A percentile compares a stretch with the other conserved stretches of the same genome.
Conservation (phyloP, 108 stramenopile genomes). For the Conticribra weissflogii region DNA sequence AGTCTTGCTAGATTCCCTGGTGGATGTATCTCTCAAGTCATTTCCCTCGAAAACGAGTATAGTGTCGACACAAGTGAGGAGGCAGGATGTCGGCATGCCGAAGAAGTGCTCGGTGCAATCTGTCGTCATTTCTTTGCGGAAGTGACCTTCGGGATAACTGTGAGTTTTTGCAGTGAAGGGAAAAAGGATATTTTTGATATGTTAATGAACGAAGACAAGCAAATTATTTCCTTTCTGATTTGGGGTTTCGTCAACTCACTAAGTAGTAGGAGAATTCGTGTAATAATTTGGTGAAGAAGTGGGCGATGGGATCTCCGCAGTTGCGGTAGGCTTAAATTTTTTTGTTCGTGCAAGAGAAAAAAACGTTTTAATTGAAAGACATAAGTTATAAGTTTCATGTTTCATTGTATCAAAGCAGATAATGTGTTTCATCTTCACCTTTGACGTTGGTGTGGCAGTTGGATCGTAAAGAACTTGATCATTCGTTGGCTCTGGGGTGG, state of each 20-base stretch:
- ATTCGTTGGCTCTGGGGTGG: neutral
- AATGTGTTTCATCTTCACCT: neutral
- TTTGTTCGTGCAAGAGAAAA: no score
- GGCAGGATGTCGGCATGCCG: neutral
- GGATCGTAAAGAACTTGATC: no score
- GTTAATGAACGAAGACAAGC: neutral
- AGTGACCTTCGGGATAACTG: neutral
- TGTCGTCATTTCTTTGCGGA: neutral
- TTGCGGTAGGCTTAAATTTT: neutral
- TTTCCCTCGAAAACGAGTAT: neutral
- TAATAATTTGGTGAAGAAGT: neutral
- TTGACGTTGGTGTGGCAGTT: no score
- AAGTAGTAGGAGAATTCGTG: neutral
- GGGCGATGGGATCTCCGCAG: neutral
- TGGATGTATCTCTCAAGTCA: neutral
- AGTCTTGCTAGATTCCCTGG: neutral
- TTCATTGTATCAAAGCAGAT: neutral
- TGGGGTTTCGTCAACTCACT: neutral
- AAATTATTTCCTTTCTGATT: neutral
- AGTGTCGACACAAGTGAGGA: neutral
- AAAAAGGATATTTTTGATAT: neutral
- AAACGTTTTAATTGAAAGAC: neutral
- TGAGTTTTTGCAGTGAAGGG: neutral
- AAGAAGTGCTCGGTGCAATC: neutral
- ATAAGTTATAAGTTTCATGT: neutral